phyloP scores from a whole-genome alignment of 305 asterid genomes.

The Coffea humblotiana region DNA sequence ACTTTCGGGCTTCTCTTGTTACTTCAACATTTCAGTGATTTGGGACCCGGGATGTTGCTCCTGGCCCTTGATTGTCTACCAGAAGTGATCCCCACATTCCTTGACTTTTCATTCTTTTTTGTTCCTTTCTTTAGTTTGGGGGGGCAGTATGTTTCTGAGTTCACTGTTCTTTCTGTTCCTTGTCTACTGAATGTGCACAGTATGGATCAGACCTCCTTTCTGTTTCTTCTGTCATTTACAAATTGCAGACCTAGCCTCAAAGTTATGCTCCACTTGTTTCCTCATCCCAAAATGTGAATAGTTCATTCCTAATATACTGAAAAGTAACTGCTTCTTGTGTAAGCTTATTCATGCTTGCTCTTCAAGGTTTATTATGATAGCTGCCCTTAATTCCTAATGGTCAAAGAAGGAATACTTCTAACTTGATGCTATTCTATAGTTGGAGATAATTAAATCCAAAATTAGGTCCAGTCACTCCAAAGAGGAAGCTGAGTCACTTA shows the following conservation, averaged over 20 bases:
- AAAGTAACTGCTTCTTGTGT: not conserved
- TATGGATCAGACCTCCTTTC: not conserved
- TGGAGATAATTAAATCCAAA: conserved; percentile 63
- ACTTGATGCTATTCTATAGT: conserved; percentile 39
- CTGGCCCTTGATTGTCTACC: not conserved
- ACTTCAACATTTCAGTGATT: not conserved
- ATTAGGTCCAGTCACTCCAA: conserved; percentile 66
- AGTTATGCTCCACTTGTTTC: not conserved
- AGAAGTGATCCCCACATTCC: not conserved
- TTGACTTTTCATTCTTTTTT: not conserved
- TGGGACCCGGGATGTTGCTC: conserved; percentile 8
- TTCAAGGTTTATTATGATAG: not conserved
- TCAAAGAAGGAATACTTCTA: conserved; percentile 3
- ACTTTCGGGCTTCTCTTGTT: not conserved
- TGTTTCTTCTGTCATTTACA: not conserved
- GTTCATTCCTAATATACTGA: not conserved
- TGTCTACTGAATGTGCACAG: not conserved
- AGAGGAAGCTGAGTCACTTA: conserved; percentile 83
- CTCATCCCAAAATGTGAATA: not conserved
- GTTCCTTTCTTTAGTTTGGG: not conserved
- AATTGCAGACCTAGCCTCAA: not conserved
- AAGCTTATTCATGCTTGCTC: not conserved
- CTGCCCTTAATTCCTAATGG: conserved; percentile 9
- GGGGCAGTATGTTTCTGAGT: not conserved
- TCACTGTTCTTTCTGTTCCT: not conserved